Percentiles rank a stretch among this genome's conserved stretches.
Conservation (phyloP, 2,329 filamentous ascomycete genomes). For the Colletotrichum sp. region DNA sequence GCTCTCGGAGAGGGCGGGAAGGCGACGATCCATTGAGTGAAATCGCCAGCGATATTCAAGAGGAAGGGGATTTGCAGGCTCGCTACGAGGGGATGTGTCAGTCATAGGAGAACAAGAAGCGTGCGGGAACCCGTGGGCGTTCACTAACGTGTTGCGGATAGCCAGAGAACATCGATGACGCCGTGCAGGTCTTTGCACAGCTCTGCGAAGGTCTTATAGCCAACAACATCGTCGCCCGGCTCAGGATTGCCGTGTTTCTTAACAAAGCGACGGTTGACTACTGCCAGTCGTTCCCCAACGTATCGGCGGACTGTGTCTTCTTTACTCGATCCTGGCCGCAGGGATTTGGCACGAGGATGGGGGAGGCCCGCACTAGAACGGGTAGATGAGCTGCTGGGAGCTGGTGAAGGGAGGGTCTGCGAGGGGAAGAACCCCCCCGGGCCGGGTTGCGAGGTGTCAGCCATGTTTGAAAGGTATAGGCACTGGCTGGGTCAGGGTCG, state of each 20-base stretch:
- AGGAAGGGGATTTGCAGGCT: conserved; percentile 84
- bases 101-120: background rate
- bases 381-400: conserved; percentile 54
- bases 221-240: conserved; percentile 51
- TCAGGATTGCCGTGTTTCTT: conserved; percentile 60
- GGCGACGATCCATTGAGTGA: conserved; percentile 73
- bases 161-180: conserved; percentile 83
- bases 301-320: conserved; percentile 66
- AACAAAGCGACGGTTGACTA: conserved; percentile 62
- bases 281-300: conserved; percentile 56
- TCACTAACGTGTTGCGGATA: conserved; percentile 79
- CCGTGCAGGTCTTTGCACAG: conserved; percentile 76
- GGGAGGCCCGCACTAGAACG: conserved; percentile 48
- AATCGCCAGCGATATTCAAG: conserved; percentile 75
- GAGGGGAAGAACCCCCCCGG: conserved; percentile 59
- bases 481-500: background rate
- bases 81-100: conserved; percentile 51
- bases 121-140: background rate
- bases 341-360: conserved; percentile 56
- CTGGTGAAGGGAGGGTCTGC: conserved; percentile 56
- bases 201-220: conserved; percentile 68
- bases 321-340: conserved; percentile 63
- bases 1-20: conserved; percentile 73
- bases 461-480: conserved; percentile 26
- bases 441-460: conserved; percentile 24